phyloP scores from a whole-genome alignment of 495 filamentous ascomycete genomes.

The Penicillium silybi region DNA sequence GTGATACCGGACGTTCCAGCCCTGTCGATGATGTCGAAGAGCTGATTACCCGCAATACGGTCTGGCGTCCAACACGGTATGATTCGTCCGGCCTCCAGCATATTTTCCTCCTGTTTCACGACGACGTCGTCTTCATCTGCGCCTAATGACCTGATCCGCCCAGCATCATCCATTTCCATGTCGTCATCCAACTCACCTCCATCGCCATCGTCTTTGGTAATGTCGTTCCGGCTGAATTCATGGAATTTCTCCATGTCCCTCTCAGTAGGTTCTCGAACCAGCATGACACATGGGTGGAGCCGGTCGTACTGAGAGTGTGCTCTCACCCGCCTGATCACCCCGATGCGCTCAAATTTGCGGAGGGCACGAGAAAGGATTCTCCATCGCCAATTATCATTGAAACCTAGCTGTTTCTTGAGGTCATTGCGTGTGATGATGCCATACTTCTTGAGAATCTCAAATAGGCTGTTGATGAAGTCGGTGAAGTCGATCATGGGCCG shows the following conservation, averaged over 20 bases:
- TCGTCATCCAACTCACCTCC: conserved; percentile 39
- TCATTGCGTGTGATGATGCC: conserved; percentile 54
- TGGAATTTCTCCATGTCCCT: conserved; percentile 60
- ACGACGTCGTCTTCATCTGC: conserved; percentile 17
- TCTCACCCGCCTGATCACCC: conserved; percentile 63
- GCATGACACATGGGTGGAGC: conserved; percentile 61
- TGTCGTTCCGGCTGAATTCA: conserved; percentile 30
- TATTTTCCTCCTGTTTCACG: conserved; percentile 22
- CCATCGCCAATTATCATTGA: conserved; percentile 59
- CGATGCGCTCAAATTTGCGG: conserved; percentile 64
- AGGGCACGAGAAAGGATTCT: conserved; percentile 63
- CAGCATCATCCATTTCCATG: conserved; percentile 28
- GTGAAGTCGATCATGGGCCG: conserved; percentile 39
- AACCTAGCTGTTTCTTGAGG: conserved; percentile 59
- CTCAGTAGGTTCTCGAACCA: conserved; percentile 65
- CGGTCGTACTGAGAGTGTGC: conserved; percentile 50
- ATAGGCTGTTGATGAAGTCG: conserved; percentile 39
- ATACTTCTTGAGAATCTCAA: conserved; percentile 43
- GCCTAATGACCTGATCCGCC: conserved; percentile 10
- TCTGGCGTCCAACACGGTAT: conserved; percentile 56
- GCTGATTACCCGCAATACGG: conserved; percentile 47
- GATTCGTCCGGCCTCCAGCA: conserved; percentile 32
- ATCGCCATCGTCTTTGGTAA: conserved; percentile 33
- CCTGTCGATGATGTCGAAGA: conserved; percentile 50
- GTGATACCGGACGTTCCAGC: conserved; percentile 50